Evolutionary conservation across 441 rosid species (phyloP).

Genomic region (Adansonia grandidieri): DNA sequence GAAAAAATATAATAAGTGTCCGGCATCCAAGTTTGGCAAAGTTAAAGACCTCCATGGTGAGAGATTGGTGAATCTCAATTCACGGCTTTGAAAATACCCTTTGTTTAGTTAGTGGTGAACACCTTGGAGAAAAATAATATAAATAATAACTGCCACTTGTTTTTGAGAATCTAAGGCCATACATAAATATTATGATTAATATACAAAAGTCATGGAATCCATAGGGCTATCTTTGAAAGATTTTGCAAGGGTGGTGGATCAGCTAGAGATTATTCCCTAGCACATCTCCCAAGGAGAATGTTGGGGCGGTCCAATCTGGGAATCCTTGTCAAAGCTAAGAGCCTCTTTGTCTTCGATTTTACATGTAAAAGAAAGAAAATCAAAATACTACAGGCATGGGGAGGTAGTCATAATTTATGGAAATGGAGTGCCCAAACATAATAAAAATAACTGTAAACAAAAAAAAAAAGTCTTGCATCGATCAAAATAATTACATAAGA

Average conservation of each 20-base stretch:
- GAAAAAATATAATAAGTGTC: background rate
- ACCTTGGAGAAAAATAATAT: constrained; percentile 2
- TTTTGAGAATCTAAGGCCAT: background rate
- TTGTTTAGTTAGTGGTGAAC: background rate
- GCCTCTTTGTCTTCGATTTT: background rate
- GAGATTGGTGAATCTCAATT: constrained; percentile 23
- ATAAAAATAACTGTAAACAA: too few species aligned
- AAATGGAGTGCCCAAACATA: background rate
- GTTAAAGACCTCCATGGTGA: constrained; percentile 28
- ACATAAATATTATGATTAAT: background rate
- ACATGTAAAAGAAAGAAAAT: background rate
- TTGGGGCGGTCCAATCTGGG: constrained; percentile 19
- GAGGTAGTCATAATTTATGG: background rate
- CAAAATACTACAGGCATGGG: background rate
- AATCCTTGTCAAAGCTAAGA: background rate
- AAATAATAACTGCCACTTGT: background rate
- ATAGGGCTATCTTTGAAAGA: background rate
- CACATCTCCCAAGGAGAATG: constrained; percentile 24
- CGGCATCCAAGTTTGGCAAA: constrained; percentile 13
- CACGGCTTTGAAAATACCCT: constrained; percentile 21
- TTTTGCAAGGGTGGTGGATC: constrained; percentile 10
- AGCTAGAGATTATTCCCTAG: background rate
- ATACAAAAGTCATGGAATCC: background rate
- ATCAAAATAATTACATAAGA: background rate
- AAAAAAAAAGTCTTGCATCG: too few species aligned